A percentile compares a stretch with the other conserved stretches of the same genome.
phyloP scores from a whole-genome alignment of 176 grass and related monocot genomes.

The Elaeis guineensis region DNA sequence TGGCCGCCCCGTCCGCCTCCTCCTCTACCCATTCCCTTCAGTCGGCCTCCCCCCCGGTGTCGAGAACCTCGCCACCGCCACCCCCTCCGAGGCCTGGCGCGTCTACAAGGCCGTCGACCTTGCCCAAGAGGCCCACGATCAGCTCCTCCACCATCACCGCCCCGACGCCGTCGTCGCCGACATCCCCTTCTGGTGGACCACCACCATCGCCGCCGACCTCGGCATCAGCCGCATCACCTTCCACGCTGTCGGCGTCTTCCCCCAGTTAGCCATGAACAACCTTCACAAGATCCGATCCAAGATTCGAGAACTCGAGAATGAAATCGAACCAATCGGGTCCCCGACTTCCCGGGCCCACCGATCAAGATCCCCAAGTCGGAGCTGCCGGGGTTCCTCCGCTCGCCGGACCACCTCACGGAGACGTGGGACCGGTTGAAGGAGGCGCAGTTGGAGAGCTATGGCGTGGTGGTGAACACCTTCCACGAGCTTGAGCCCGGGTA shows the following conservation, averaged over 20 bases:
- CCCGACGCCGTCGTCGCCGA: slow-evolving; percentile 61
- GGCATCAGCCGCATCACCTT: slow-evolving; percentile 56
- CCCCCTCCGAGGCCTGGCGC: slow-evolving; percentile 28
- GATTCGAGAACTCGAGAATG: slow-evolving; percentile 17
- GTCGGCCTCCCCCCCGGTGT: slow-evolving; percentile 39
- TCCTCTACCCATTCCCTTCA: slow-evolving; percentile 50
- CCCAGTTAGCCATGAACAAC: slow-evolving; percentile 52
- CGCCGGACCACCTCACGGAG: slow-evolving; percentile 31
- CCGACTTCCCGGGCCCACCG: slow-evolving; percentile 34
- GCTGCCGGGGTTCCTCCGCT: slow-evolving; percentile 54
- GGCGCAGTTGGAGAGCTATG: slow-evolving; percentile 44
- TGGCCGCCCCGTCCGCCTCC: slow-evolving; percentile 22
- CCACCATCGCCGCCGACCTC: slow-evolving; percentile 37
- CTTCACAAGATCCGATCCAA: slow-evolving; percentile 30
- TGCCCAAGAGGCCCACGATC: slow-evolving; percentile 27
- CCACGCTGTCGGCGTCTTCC: slow-evolving; percentile 53
- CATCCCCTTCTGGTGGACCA: slow-evolving; percentile 46
- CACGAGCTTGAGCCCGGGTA: slow-evolving; percentile 44
- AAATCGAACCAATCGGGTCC: slow-evolving; percentile 7
- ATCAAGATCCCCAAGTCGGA: slow-evolving; percentile 55
- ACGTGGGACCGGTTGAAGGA: slow-evolving; percentile 41
- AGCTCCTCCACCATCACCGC: slow-evolving; percentile 42
- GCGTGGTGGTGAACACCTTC: slow-evolving; percentile 74
- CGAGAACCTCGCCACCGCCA: slow-evolving; percentile 36
- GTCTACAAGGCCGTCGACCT: slow-evolving; percentile 45